A percentile compares a stretch with the other conserved stretches of the same genome.
Conservation (phyloP, 1,284 basidiomycete species). For the Phenoliferia sp. region DNA sequence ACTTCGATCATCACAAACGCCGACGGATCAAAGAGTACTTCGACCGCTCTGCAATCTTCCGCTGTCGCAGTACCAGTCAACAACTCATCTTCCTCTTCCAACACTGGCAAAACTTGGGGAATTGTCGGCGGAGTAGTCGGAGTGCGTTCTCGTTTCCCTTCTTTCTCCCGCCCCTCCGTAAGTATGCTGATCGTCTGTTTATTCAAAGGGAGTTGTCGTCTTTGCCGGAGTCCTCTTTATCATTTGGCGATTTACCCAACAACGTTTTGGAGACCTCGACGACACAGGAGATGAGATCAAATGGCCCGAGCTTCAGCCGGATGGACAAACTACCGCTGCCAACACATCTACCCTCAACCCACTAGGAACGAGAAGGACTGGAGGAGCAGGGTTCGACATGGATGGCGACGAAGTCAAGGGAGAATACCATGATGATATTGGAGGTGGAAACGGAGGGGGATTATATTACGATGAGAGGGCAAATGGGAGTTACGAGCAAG, state of each 20-base stretch:
- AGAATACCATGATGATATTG: conserved; percentile 11
- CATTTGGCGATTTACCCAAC: conserved; percentile 33
- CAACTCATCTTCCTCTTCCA: neutral
- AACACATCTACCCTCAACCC: conserved; percentile 34
- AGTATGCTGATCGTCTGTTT: neutral
- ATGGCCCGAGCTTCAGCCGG: conserved; percentile 28
- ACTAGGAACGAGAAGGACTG: conserved; percentile 32
- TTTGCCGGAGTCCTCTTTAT: conserved; percentile 32
- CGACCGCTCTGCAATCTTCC: neutral
- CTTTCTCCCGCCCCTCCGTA: neutral
- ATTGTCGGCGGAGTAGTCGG: conserved; percentile 38
- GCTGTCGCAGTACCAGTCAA: neutral
- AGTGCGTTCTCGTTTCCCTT: conserved; percentile 7
- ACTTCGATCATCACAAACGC: neutral
- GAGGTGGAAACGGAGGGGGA: neutral
- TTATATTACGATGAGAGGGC: neutral
- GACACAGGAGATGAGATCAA: conserved; percentile 34
- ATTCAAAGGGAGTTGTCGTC: conserved; percentile 26
- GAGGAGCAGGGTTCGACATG: conserved; percentile 29
- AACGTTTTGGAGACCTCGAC: conserved; percentile 35
- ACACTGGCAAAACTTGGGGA: conserved; percentile 32
- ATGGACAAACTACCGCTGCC: conserved; percentile 25
- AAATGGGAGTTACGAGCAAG: conserved; percentile 20
- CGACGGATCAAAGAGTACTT: neutral
- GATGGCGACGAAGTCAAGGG: conserved; percentile 29